A percentile compares a stretch with the other conserved stretches of the same genome.
These are phyloP conservation scores for Aspergillus nanangensis DNA, from an alignment of 495 filamentous ascomycete genomes.

Conservation along the genomic window DNA sequence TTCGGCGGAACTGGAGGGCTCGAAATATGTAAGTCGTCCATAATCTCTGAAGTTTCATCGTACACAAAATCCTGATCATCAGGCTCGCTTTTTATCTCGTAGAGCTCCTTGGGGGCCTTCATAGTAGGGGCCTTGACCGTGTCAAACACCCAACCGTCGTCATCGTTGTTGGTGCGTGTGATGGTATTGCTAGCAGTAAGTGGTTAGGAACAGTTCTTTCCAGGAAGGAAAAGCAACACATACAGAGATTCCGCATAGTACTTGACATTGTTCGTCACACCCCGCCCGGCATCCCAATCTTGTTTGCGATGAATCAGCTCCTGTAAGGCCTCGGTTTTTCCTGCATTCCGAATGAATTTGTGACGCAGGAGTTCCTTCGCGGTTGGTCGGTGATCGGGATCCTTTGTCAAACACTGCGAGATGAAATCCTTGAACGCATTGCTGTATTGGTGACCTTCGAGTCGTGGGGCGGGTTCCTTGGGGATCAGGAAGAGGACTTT, in stretches of 20 bases:
- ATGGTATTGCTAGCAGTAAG: conserved; percentile 50
- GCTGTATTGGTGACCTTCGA: conserved; percentile 82
- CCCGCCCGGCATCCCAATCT: conserved; percentile 65
- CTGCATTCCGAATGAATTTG: conserved; percentile 79
- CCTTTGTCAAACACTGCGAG: conserved; percentile 81
- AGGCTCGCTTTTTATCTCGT: conserved; percentile 28
- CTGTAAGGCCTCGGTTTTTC: conserved; percentile 76
- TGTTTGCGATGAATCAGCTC: conserved; percentile 85
- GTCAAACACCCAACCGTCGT: conserved; percentile 97
- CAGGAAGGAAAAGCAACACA: conserved; percentile 15
- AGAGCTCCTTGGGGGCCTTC: conserved; percentile 34
- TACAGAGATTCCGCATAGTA: conserved; percentile 88
- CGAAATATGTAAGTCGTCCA: conserved; percentile 38
- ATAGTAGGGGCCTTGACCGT: conserved; percentile 70
- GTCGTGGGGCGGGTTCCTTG: conserved; percentile 77
- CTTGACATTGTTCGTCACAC: conserved; percentile 56
- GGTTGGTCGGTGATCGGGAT: conserved; percentile 75
- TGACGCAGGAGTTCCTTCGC: conserved; percentile 90
- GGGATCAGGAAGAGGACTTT: conserved; percentile 98
- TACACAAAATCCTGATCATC: conserved; percentile 20
- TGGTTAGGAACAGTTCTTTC: conserved; percentile 11
- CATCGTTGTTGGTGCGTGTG: conserved; percentile 54
- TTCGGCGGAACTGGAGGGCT: conserved; percentile 32
- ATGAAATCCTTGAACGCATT: conserved; percentile 93
- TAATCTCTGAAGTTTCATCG: conserved; percentile 34